A percentile compares a stretch with the other conserved stretches of the same genome.
Evolutionary conservation across 2,329 filamentous ascomycete species (phyloP).

Genomic region (Madurella fahalii): DNA sequence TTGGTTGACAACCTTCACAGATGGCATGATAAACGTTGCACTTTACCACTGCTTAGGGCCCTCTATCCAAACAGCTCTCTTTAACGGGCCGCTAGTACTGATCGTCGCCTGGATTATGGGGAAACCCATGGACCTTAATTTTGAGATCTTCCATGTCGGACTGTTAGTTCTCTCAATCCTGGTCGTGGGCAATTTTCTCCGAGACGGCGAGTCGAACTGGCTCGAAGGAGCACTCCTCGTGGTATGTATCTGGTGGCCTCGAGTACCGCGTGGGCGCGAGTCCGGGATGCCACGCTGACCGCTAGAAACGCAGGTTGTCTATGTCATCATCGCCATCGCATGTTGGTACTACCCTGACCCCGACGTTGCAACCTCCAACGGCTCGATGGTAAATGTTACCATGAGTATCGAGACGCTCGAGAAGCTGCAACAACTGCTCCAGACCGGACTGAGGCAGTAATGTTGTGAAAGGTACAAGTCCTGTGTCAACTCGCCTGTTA

Average conservation of each 20-base stretch:
- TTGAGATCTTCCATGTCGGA: constrained; percentile 80
- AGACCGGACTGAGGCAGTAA: neutral
- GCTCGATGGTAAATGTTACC: constrained; percentile 1
- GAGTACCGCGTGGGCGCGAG: too few species aligned
- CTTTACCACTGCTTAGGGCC: constrained; percentile 79
- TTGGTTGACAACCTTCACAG: constrained; percentile 52
- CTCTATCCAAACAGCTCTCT: constrained; percentile 81
- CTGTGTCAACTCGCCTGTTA: too few species aligned
- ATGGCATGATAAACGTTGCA: constrained; percentile 65
- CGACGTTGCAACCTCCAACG: constrained; percentile 16
- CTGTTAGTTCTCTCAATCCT: constrained; percentile 78
- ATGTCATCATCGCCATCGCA: constrained; percentile 55
- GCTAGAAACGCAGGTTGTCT: constrained; percentile 50
- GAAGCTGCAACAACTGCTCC: constrained; percentile 3
- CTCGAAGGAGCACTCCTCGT: constrained; percentile 72
- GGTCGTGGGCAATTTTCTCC: constrained; percentile 78
- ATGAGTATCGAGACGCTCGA: constrained; percentile 7
- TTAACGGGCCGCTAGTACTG: constrained; percentile 79
- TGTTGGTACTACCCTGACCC: constrained; percentile 49
- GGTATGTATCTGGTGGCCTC: constrained; percentile 30
- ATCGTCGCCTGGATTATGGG: constrained; percentile 74
- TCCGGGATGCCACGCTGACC: too few species aligned
- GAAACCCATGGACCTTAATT: constrained; percentile 71
- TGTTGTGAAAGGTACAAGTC: too few species aligned
- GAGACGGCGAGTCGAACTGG: constrained; percentile 85